phyloP scores from a whole-genome alignment of 768 basidiomycete species.

The Xerocomus brunneocitrinus region DNA sequence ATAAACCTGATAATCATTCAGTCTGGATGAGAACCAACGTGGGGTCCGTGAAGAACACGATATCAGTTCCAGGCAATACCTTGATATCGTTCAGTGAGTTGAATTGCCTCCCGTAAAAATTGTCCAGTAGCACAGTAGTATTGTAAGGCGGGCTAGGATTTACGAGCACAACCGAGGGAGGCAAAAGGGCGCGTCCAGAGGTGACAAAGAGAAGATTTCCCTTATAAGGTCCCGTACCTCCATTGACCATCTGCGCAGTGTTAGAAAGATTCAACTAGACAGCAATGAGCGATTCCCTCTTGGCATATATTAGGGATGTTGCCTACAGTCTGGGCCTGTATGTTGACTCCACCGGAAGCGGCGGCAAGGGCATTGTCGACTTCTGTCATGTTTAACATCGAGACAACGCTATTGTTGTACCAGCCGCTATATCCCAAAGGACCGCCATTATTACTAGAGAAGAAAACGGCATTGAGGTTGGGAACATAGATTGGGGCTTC shows the following conservation, averaged over 20 bases:
- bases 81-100: slow-evolving; percentile 81
- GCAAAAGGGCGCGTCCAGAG: slow-evolving; percentile 59
- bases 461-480: slow-evolving; percentile 64
- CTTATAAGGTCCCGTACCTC: slow-evolving; percentile 59
- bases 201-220: slow-evolving; percentile 57
- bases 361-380: slow-evolving; percentile 44
- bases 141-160: slow-evolving; percentile 64
- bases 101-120: slow-evolving; percentile 77
- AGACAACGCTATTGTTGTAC: slow-evolving; percentile 58
- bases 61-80: slow-evolving; percentile 60
- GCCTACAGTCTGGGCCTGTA: slow-evolving; percentile 42
- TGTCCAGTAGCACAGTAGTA: slow-evolving; percentile 66
- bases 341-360: slow-evolving; percentile 38
- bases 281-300: slow-evolving; percentile 1
- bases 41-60: slow-evolving; percentile 74
- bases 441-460: slow-evolving; percentile 68
- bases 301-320: neutral
- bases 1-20: neutral
- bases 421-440: slow-evolving; percentile 59
- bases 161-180: slow-evolving; percentile 61
- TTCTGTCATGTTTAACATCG: slow-evolving; percentile 56
- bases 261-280: slow-evolving; percentile 54
- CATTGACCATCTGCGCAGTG: slow-evolving; percentile 66
- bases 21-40: slow-evolving; percentile 38
- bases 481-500: slow-evolving; percentile 71